phyloP scores from a whole-genome alignment of 495 filamentous ascomycete species.

The Aspergillus bridgeri region DNA sequence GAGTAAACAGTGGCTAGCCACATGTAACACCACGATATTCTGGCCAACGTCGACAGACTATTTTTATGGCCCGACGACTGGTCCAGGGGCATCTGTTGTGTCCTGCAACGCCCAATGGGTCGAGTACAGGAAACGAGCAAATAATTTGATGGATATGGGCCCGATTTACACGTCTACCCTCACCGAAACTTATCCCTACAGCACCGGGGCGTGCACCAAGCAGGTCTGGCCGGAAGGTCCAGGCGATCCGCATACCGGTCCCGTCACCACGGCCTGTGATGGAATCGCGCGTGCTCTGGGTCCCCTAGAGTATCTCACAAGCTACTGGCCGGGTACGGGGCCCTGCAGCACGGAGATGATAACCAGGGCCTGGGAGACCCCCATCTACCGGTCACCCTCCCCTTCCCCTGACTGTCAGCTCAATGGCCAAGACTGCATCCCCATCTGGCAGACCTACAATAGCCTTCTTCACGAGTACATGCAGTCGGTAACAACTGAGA shows the following conservation, averaged over 20 bases:
- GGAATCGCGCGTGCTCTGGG: slow-evolving; percentile 20
- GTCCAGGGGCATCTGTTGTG: slow-evolving; percentile 19
- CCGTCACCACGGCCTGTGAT: slow-evolving; percentile 26
- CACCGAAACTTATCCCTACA: slow-evolving; percentile 14
- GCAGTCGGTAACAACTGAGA: slow-evolving; percentile 4
- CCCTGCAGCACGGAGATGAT: slow-evolving; percentile 13
- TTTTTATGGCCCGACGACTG: slow-evolving; percentile 25
- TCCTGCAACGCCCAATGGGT: slow-evolving; percentile 26
- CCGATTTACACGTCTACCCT: slow-evolving; percentile 11
- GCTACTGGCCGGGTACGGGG: slow-evolving; percentile 20
- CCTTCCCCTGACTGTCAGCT: slow-evolving; percentile 12
- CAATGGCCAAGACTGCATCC: slow-evolving; percentile 19
- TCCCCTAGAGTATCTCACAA: slow-evolving; percentile 15
- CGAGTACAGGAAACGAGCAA: slow-evolving; percentile 14
- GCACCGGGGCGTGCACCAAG: slow-evolving; percentile 19
- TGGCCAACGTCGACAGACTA: slow-evolving; percentile 30
- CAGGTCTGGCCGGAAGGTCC: slow-evolving; percentile 5
- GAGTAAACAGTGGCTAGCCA: slow-evolving; percentile 25
- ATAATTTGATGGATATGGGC: slow-evolving; percentile 12
- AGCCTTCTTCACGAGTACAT: slow-evolving; percentile 11
- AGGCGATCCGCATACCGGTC: slow-evolving; percentile 19
- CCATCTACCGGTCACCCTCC: slow-evolving; percentile 17
- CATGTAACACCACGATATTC: slow-evolving; percentile 21
- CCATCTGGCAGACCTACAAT: slow-evolving; percentile 25
- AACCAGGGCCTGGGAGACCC: slow-evolving; percentile 2